These are phyloP conservation scores for Coemansia reversa DNA, from an alignment of 192 early-diverging fungal genomes.

Conservation along the genomic window DNA sequence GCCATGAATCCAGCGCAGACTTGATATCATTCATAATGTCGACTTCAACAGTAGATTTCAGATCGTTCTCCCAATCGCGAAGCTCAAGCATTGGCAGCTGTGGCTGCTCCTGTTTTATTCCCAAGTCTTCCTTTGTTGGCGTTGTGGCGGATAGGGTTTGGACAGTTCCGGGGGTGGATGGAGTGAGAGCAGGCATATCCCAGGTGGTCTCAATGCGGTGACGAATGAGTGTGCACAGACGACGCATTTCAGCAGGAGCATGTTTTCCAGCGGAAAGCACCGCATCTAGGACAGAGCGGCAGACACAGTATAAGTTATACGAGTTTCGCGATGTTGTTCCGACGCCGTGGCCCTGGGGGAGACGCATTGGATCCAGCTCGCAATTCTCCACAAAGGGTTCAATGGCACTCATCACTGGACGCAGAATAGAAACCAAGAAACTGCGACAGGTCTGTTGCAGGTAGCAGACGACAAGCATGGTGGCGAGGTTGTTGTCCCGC, in stretches of 20 bases:
- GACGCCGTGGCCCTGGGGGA: slow-evolving; percentile 18
- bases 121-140: slow-evolving; percentile 1
- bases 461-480: slow-evolving; percentile 54
- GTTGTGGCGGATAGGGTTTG: neutral
- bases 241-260: slow-evolving; percentile 45
- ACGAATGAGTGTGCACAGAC: slow-evolving; percentile 50
- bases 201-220: slow-evolving; percentile 41
- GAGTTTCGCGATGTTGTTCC: slow-evolving; percentile 35
- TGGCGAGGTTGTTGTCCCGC: slow-evolving; percentile 51
- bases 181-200: slow-evolving; percentile 18
- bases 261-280: slow-evolving; percentile 51
- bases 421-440: slow-evolving; percentile 51
- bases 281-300: slow-evolving; percentile 47
- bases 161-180: slow-evolving; percentile 10
- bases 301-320: slow-evolving; percentile 53
- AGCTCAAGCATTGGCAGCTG: slow-evolving; percentile 44
- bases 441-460: slow-evolving; percentile 48
- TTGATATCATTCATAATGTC: slow-evolving; percentile 48
- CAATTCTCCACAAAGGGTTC: slow-evolving; percentile 48
- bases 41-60: slow-evolving; percentile 38
- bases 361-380: slow-evolving; percentile 52
- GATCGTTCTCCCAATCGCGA: slow-evolving; percentile 45
- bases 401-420: slow-evolving; percentile 48
- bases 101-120: slow-evolving; percentile 18
- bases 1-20: slow-evolving; percentile 46